Percentiles rank a stretch among this genome's conserved stretches.
Evolutionary conservation across 305 asterid genomes (phyloP).

Genomic region (Fraxinus ornus): DNA sequence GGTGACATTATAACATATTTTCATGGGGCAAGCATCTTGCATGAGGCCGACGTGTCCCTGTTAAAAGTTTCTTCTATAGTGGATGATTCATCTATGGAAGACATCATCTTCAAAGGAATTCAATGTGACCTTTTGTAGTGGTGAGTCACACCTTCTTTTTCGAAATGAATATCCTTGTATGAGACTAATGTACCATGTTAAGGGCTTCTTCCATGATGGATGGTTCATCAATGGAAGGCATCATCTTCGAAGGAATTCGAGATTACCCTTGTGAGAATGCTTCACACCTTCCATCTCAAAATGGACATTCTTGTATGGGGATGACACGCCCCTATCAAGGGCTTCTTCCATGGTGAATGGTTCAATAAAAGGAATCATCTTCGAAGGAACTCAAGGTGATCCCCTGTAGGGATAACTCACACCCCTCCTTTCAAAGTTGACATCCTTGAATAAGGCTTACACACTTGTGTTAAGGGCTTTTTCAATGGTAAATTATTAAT

Average conservation of each 20-base stretch:
- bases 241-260: not conserved
- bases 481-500: too few relatives aligned
- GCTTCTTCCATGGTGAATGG: too few relatives aligned
- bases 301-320: not conserved
- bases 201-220: not conserved
- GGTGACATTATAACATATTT: too few relatives aligned
- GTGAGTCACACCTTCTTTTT: not conserved
- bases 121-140: not conserved
- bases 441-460: not conserved
- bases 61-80: not conserved
- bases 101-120: not conserved
- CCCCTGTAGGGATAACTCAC: not conserved
- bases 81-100: too few relatives aligned
- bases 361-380: too few relatives aligned
- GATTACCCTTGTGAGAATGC: not conserved
- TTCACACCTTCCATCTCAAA: not conserved
- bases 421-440: not conserved
- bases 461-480: too few relatives aligned
- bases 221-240: not conserved
- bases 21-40: too few relatives aligned
- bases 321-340: too few relatives aligned
- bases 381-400: too few relatives aligned
- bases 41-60: not conserved
- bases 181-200: not conserved
- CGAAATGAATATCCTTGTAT: not conserved